Evolutionary conservation across 2,329 filamentous ascomycete genomes (phyloP), one percentile per base, ranked within the genome.

Genomic region (Magnaporthiopsis incrustans): DNA sequence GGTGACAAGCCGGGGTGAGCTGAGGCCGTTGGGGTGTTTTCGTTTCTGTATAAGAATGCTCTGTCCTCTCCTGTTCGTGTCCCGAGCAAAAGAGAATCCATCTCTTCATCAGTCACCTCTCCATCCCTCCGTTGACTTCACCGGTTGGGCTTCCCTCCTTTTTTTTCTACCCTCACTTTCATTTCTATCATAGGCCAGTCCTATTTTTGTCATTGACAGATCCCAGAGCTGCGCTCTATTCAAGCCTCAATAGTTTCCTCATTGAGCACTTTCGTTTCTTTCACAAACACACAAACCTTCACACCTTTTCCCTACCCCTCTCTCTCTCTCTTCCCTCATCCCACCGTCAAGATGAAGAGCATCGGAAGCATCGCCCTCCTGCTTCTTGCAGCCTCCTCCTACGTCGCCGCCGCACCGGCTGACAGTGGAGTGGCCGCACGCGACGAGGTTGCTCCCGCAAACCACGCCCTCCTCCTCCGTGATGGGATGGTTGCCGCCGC

Each of bases 291-390:
- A 30, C 27, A 3, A 3, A 30, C 4, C 30, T 30, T 30, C 30
- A 30, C 30, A 30, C 30, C 30, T 30, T 30, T 30, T 30, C 25
- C 30, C 57, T 14, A 18, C 5, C 15, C 30, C 15, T 58, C 11
- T 58, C 15, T 58, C 12, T 7, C 26, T 30, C 4, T 58, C 18
- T 5, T 58, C 25, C 26, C 30, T 30, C 30, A 22, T 26, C 11
- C n/a, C 59, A 25, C 53, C 59, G 58, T 27, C 63, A 66, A 60
- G n/a, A 66, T 66, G 65, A 66, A 66, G 65, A 66, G 63, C 63
- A 26, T 66, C 38, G 65, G 63, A 66, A 63, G 38, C 35, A 59
- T 66, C 58, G 44, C 64, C 53, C 57, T 64, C 27, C 57, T 66
- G 63, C 65, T 66, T 53, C 63, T 64, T 26, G 63, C 62, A 30